A percentile compares a stretch with the other conserved stretches of the same genome.
These are phyloP conservation scores for Metarhizium rileyi DNA, from an alignment of 2,329 filamentous ascomycete genomes.

Conservation along the genomic window DNA sequence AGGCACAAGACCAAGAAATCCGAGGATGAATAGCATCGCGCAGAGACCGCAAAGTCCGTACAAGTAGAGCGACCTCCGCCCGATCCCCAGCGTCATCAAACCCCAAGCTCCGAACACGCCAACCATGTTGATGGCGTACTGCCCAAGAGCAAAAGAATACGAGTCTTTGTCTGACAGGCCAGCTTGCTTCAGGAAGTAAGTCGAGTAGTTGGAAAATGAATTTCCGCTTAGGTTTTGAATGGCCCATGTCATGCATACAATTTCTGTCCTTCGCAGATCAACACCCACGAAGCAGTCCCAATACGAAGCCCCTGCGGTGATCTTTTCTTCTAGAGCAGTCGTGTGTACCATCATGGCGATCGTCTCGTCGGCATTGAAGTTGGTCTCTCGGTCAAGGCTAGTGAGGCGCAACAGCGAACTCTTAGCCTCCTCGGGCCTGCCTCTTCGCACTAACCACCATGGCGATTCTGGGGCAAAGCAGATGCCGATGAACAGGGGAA, in stretches of 20 bases:
- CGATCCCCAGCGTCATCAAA: constrained; percentile 65
- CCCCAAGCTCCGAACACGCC: constrained; percentile 77
- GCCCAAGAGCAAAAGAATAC: constrained; percentile 52
- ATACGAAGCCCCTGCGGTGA: constrained; percentile 65
- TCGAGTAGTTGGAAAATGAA: constrained; percentile 56
- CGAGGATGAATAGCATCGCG: constrained; percentile 70
- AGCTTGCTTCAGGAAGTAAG: constrained; percentile 52
- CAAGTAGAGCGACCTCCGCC: constrained; percentile 67
- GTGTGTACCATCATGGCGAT: constrained; percentile 91
- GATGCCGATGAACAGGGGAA: constrained; percentile 56
- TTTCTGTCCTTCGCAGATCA: constrained; percentile 67
- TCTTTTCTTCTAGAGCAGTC: constrained; percentile 66
- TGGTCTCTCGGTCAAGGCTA: constrained; percentile 50
- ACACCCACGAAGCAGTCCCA: constrained; percentile 75
- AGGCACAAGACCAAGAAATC: constrained; percentile 70
- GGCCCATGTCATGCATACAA: constrained; percentile 54
- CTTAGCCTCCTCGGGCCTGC: constrained; percentile 56
- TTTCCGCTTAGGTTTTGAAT: constrained; percentile 56
- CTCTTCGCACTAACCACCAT: constrained; percentile 67
- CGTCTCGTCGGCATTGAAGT: constrained; percentile 75
- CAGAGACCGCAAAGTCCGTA: constrained; percentile 66
- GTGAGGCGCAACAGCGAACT: constrained; percentile 55
- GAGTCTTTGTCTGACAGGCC: constrained; percentile 41
- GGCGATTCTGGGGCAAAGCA: constrained; percentile 61
- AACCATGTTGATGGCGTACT: constrained; percentile 65